A percentile compares a stretch with the other conserved stretches of the same genome.
Conservation (phyloP, 2,329 filamentous ascomycete genomes). For the Fusarium clavum region DNA sequence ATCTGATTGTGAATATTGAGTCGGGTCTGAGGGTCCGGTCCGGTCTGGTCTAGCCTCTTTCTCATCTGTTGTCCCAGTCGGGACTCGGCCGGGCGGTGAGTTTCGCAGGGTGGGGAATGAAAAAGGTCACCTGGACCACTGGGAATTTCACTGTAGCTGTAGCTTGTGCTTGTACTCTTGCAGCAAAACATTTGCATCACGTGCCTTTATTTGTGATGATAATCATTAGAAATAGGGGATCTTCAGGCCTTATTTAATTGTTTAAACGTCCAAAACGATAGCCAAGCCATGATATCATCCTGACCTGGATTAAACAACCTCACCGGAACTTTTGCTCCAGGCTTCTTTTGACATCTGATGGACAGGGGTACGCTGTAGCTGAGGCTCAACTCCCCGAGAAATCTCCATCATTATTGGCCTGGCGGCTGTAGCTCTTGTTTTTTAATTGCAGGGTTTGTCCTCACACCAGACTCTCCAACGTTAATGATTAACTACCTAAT, state of each 20-base stretch:
- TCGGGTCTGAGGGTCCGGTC: not conserved
- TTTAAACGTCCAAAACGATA: not conserved
- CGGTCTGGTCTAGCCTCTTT: not conserved
- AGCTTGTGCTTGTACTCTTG: not conserved
- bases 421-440: not conserved
- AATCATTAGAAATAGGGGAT: not conserved
- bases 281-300: slow-evolving; percentile 19
- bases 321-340: slow-evolving; percentile 31
- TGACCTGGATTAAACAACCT: not conserved
- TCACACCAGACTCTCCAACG: not conserved
- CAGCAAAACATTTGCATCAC: slow-evolving; percentile 28
- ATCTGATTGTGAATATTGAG: not conserved
- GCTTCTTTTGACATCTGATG: not conserved
- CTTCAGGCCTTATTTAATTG: not conserved
- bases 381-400: slow-evolving; percentile 23
- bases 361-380: slow-evolving; percentile 19
- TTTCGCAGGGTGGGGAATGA: slow-evolving; percentile 40
- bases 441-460: slow-evolving; percentile 4
- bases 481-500: not conserved
- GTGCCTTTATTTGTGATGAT: slow-evolving; percentile 12
- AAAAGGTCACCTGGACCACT: slow-evolving; percentile 44
- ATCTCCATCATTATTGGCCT: slow-evolving; percentile 16
- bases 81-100: slow-evolving; percentile 46
- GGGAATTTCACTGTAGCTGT: slow-evolving; percentile 39
- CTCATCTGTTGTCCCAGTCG: slow-evolving; percentile 31